Conservation (phyloP, 2,329 filamentous ascomycete species). For the Rugonectria rugulosa region DNA sequence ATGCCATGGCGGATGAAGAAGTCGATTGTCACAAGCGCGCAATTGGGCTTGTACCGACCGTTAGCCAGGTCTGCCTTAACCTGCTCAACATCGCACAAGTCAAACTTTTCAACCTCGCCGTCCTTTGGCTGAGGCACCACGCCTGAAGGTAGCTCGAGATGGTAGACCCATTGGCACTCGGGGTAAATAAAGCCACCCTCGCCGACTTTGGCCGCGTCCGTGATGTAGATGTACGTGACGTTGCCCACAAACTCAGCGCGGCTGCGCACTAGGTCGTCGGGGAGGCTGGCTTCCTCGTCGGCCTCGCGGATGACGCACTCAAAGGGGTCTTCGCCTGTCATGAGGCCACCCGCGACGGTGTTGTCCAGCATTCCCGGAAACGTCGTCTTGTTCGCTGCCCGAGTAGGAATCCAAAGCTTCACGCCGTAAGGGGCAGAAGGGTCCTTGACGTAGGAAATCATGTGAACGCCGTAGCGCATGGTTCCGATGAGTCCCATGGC, state of each 20-base stretch:
- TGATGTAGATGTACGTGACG: constrained; percentile 85
- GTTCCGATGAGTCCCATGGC: constrained; percentile 78
- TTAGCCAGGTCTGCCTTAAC: constrained; percentile 72
- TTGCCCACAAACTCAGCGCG: constrained; percentile 68
- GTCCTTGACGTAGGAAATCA: constrained; percentile 73
- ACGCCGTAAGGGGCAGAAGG: constrained; percentile 59
- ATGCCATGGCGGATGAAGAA: constrained; percentile 90
- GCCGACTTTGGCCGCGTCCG: constrained; percentile 77
- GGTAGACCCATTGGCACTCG: constrained; percentile 91
- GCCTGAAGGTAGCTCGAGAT: constrained; percentile 76
- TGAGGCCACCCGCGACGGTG: constrained; percentile 82
- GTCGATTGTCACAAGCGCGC: constrained; percentile 82
- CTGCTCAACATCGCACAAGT: constrained; percentile 78
- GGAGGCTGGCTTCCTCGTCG: constrained; percentile 86
- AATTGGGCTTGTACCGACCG: constrained; percentile 93
- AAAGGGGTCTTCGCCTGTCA: constrained; percentile 79
- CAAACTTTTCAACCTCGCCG: constrained; percentile 87
- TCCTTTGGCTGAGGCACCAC: constrained; percentile 80
- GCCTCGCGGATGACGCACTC: constrained; percentile 87
- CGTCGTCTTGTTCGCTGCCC: constrained; percentile 80
- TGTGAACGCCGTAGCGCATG: constrained; percentile 81
- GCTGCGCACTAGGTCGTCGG: constrained; percentile 71
- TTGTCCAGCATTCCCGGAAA: constrained; percentile 96
- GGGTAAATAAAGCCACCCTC: constrained; percentile 86
- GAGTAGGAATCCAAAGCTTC: constrained; percentile 83